These are phyloP conservation scores for apple (Malus domestica) DNA, from an alignment of 306 rosid genomes.

Conservation along the genomic window DNA sequence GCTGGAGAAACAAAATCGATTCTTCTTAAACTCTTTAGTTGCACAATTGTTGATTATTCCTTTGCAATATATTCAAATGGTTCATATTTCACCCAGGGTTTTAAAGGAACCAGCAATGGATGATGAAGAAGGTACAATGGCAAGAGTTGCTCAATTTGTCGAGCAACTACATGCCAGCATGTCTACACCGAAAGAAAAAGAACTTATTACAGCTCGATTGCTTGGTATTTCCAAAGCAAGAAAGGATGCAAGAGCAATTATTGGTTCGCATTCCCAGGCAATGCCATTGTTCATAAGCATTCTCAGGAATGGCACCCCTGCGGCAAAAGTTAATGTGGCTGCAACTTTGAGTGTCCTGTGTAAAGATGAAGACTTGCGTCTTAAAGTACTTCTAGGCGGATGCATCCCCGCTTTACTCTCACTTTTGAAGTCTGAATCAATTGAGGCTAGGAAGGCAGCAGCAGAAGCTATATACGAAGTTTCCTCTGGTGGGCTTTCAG, in stretches of 20 bases:
- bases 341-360: slow-evolving; percentile 69
- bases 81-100: slow-evolving; percentile 41
- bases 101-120: slow-evolving; percentile 46
- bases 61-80: not conserved
- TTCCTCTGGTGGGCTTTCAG: slow-evolving; percentile 82
- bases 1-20: not conserved
- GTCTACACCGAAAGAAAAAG: slow-evolving; percentile 78
- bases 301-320: slow-evolving; percentile 75
- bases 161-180: slow-evolving; percentile 84
- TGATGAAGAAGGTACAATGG: slow-evolving; percentile 74
- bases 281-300: slow-evolving; percentile 94
- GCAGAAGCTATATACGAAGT: slow-evolving; percentile 96
- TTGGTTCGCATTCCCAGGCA: slow-evolving; percentile 95
- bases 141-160: slow-evolving; percentile 67
- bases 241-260: slow-evolving; percentile 73
- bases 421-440: slow-evolving; percentile 71
- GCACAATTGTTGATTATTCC: not conserved
- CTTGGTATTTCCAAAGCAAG: slow-evolving; percentile 56
- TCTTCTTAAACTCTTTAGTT: not conserved
- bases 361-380: slow-evolving; percentile 86
- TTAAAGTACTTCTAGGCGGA: slow-evolving; percentile 95
- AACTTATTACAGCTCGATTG: slow-evolving; percentile 61
- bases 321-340: slow-evolving; percentile 86
- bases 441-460: slow-evolving; percentile 82
- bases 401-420: slow-evolving; percentile 93